Percentiles rank a stretch among this genome's conserved stretches.
phyloP scores from a whole-genome alignment of 148 eudicot species.

The Pharnaceum exiguum region DNA sequence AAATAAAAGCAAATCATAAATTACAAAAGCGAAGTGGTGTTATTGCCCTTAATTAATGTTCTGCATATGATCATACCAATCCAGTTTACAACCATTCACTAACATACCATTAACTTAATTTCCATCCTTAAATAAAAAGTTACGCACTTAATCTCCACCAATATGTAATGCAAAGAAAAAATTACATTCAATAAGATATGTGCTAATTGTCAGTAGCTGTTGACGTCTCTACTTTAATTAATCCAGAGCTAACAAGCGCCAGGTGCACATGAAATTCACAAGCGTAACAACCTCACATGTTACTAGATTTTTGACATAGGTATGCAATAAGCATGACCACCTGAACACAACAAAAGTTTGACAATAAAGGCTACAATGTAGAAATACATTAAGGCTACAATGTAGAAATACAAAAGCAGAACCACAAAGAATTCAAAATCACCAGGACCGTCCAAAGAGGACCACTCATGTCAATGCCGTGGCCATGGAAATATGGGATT shows the following conservation, averaged over 20 bases:
- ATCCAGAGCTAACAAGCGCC: background rate
- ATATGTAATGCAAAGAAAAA: no score
- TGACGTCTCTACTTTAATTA: background rate
- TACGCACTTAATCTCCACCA: no score
- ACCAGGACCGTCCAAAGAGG: conserved; percentile 9
- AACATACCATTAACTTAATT: no score
- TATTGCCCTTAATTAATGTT: no score
- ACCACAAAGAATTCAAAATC: background rate
- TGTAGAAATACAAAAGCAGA: background rate
- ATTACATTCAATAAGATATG: no score
- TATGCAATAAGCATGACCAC: background rate
- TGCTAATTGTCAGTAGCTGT: no score
- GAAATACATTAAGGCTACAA: no score
- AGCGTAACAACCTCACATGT: background rate
- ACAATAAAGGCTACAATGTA: background rate
- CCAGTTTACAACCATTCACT: no score
- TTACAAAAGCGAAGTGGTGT: no score
- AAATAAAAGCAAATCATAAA: no score
- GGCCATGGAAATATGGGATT: conserved; percentile 9
- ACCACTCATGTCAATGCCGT: background rate
- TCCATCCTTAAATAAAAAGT: no score
- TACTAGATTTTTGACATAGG: background rate
- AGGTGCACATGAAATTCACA: background rate
- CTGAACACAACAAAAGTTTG: conserved; percentile 14
- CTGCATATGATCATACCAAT: no score